Evolutionary conservation across 176 grass and related monocot genomes (phyloP), one percentile per base, ranked within the genome.

Genomic region (Avena eriantha): DNA sequence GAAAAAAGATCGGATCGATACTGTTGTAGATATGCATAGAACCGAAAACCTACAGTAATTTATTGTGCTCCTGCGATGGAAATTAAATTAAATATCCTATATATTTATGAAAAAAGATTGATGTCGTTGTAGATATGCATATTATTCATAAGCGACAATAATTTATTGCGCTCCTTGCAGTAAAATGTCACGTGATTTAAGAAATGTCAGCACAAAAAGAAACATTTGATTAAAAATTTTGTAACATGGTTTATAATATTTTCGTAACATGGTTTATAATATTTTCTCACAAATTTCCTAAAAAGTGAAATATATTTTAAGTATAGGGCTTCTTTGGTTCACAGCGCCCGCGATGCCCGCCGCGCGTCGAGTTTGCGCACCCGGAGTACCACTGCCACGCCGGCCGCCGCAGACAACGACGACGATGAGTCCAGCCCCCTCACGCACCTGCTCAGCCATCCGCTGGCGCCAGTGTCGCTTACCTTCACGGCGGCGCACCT

Each of bases 401-500:
- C 54, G 29, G 16, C 31, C 41, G 54, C 51, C 34, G 72, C 46
- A 8, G 29, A 29, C 29, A 29, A 29, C 29, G 45, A 53, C 33
- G n/a, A 47, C 46, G 73, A 51, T 48, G 3, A 8, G 3, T 23
- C 70, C 33, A 54, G 43, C 24, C 85, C 89, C 24, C 93, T 95
- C 17, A 54, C 71, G 0, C 91, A 88, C 26, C 68, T 92, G 22
- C 85, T 94, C 5, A 86, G 73, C 3, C 92, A 94, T 76, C 86
- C 93, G 4, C 67, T 98, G 26, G 73, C 65, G 21, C 88, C 93
- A 1, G 89, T 95, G 24, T 92, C 90, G 4, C 77, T 95, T 2
- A 94, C 96, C 86, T 98, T 98, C 86, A 90, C 90, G 18, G 75
- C 86, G n/a, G 83, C 92, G 33, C 92, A 90, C 66, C 89, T 98